phyloP scores from a whole-genome alignment of 2,329 filamentous ascomycete species.

The Botrytis hyacinthi region DNA sequence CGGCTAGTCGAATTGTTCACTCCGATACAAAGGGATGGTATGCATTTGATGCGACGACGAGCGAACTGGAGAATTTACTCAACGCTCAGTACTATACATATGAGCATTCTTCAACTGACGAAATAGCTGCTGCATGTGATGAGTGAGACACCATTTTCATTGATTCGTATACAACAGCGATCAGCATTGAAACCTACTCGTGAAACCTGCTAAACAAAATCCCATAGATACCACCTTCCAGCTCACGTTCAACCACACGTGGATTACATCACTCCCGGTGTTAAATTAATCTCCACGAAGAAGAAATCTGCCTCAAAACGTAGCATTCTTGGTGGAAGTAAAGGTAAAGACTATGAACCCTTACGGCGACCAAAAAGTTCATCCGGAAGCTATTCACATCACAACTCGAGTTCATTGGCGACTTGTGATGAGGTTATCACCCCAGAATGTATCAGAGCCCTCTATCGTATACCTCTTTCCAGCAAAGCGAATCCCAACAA shows the following conservation, averaged over 20 bases:
- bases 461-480: slow-evolving; percentile 50
- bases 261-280: slow-evolving; percentile 38
- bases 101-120: slow-evolving; percentile 34
- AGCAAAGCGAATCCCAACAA: slow-evolving; percentile 43
- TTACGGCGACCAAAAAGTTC: slow-evolving; percentile 1
- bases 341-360: background rate
- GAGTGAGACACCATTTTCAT: slow-evolving; percentile 30
- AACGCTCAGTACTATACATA: slow-evolving; percentile 40
- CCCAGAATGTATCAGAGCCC: slow-evolving; percentile 52
- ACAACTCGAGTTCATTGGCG: slow-evolving; percentile 19
- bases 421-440: slow-evolving; percentile 55
- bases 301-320: slow-evolving; percentile 18
- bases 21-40: slow-evolving; percentile 40
- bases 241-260: slow-evolving; percentile 43
- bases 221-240: slow-evolving; percentile 42
- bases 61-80: slow-evolving; percentile 40
- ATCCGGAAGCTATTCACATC: background rate
- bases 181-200: background rate
- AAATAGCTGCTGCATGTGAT: slow-evolving; percentile 39
- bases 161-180: background rate
- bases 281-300: slow-evolving; percentile 45
- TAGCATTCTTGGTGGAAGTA: background rate
- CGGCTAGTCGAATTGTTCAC: slow-evolving; percentile 37
- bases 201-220: background rate
- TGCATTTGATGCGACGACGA: slow-evolving; percentile 39